Base-by-base conservation (phyloP, 2,329 filamentous ascomycete genomes). In the Alternaria solani region DNA sequence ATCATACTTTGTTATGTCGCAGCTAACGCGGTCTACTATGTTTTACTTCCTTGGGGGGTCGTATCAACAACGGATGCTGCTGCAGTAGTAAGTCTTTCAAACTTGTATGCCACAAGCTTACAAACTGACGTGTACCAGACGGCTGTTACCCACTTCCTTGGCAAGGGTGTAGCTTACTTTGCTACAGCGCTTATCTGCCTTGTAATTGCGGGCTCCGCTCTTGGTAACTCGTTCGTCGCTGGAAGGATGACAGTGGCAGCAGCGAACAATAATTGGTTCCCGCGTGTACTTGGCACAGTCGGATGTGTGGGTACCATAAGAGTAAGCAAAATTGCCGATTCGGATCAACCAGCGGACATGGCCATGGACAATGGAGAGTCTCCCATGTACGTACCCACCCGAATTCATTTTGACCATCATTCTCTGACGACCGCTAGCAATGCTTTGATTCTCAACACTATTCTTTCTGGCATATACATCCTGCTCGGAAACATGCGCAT, bases 181-280 rank as follows among this genome's bases (percentile, higher is more conserved):
- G 87, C 87, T 7, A 81, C 80, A 0, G 80, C 71, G 0, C 74
- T 89, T 5, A 86, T 89, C 54, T 88, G 86, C 65, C 79, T 89
- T 0, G 87, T 89, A 0, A 86, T 89, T 1, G 85, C 85, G 0
- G 87, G 87, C 12, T 88, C 87, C 1, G 78, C 88, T 0, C 81
- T 89, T 0, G 86, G 87, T 8, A 89, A 89, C 72, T 87, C 86
- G 0, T 89, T 89, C 64, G 86, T 89, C 1, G 85, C 85, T 0
- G 85, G 87, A 7, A 84, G 87, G 16, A 89, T 89, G 87, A 84
- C 86, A 0, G 86, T 89, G 1, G 85, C 87, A 2, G 87, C 87
- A 5, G 67, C 76, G 4, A 77, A 78, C 64, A 77, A 77, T 39
- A 59, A 47, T 43, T 77, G 72, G 74, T 70, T 76, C 32, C 75